Percentiles rank a stretch among this genome's conserved stretches.
Conservation (phyloP, 2,329 filamentous ascomycete genomes). For the Fusarium pseudograminearum region DNA sequence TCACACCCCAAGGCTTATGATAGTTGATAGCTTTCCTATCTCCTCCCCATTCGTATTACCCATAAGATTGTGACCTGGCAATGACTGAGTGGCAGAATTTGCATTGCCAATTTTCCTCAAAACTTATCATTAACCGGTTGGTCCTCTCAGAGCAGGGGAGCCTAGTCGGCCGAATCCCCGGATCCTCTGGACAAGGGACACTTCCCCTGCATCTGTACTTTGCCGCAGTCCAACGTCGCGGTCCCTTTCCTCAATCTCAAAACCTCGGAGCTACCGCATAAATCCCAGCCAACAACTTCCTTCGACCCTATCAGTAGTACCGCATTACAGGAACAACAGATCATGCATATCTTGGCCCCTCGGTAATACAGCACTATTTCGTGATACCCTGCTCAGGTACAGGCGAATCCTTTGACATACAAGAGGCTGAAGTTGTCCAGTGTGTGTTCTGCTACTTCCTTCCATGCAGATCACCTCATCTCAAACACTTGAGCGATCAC, state of each 20-base stretch:
- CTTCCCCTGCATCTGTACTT: neutral
- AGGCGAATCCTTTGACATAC: neutral
- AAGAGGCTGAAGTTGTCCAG: neutral
- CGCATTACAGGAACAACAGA: conserved; percentile 1
- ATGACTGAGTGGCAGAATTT: neutral
- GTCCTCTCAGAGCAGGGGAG: neutral
- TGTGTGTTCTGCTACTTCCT: neutral
- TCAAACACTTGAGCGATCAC: neutral
- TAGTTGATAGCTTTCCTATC: neutral
- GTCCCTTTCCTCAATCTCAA: neutral
- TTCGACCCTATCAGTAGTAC: neutral
- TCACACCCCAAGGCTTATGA: neutral
- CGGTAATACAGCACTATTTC: neutral
- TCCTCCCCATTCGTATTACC: neutral
- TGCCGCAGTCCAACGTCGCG: neutral
- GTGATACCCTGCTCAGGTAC: neutral
- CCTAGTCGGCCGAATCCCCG: neutral
- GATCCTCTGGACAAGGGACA: conserved; percentile 2
- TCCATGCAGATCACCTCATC: conserved; percentile 1
- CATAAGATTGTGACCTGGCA: neutral
- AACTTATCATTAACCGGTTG: neutral
- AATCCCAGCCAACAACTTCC: neutral
- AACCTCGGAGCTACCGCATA: neutral
- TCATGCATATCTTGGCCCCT: conserved; percentile 1
- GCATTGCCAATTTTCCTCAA: neutral